Base-by-base conservation (phyloP, 2,329 filamentous ascomycete species). In the Beauveria sp. region DNA sequence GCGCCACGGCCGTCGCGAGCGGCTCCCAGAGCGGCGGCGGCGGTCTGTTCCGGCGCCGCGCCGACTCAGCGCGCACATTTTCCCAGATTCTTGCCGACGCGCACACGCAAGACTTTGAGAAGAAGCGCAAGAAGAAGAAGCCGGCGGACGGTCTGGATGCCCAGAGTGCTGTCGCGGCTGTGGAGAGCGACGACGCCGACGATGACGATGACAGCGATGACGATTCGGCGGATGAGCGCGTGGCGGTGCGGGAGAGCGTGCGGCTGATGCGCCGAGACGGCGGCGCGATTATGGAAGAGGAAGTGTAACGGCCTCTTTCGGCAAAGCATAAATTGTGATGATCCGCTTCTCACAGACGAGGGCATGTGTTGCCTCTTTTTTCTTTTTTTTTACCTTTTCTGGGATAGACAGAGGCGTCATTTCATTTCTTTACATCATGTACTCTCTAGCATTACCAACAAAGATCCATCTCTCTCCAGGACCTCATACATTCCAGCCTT, bases 101-200 rank as follows among this genome's bases (percentile, higher is more conserved):
- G 6, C 95, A 98, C 72, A 88, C 85, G 64, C 89, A 96, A 72
- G 93, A 98, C 75, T 98, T 97, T 72, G 90, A 96, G 75, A 89
- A 95, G 77, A 89, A 85, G 72, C 82, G 85, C 65, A 75, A 72
- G 67, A 68, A 65, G 0, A 48, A 31, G 42, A 3, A 10, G 16
- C 38, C 14, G 20, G 18, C 20, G 3, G 46, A 28, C 12, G 34
- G 34, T 5, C 8, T 43, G 12, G 57, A 45, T 40, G 26, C 16
- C 12, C 65, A 63, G 9, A 31, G 42, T 26, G 58, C 59, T 0
- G 64, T 59, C 1, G 65, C 67, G 10, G 62, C 65, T 18, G 66
- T 67, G 12, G 67, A 68, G 6, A 66, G 68, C 20, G 70, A 67
- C 18, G 70, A 71, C n/a, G 69, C 69, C 7, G 72, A 71, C 1